A percentile compares a stretch with the other conserved stretches of the same genome.
Conservation (phyloP, 495 filamentous ascomycete genomes). For the Rostrohypoxylon terebratum region DNA sequence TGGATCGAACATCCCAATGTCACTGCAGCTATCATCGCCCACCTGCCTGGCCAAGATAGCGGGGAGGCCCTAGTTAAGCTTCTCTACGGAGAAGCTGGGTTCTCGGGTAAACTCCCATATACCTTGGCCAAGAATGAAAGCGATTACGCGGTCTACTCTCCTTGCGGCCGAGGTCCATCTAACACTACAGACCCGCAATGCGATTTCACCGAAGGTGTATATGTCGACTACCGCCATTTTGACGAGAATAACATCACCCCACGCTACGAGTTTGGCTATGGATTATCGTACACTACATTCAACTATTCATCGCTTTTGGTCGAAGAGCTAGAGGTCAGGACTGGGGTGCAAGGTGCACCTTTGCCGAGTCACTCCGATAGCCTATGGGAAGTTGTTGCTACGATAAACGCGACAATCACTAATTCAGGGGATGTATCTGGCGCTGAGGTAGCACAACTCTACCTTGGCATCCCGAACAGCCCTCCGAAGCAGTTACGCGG, state of each 20-base stretch:
- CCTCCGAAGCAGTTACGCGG: constrained; percentile 77
- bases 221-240: constrained; percentile 76
- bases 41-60: constrained; percentile 71
- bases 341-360: constrained; percentile 56
- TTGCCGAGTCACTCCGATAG: constrained; percentile 62
- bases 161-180: constrained; percentile 53
- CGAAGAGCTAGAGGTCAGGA: constrained; percentile 28
- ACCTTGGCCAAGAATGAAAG: constrained; percentile 71
- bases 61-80: constrained; percentile 68
- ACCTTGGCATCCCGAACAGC: constrained; percentile 67
- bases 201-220: constrained; percentile 71
- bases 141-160: constrained; percentile 66
- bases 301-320: constrained; percentile 61
- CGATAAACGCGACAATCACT: constrained; percentile 67
- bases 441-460: constrained; percentile 80
- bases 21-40: constrained; percentile 69
- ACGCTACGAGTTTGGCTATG: constrained; percentile 77
- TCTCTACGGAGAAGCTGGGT: constrained; percentile 69
- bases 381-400: constrained; percentile 71
- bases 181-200: constrained; percentile 64
- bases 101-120: constrained; percentile 76
- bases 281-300: constrained; percentile 76
- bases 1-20: constrained; percentile 72
- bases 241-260: constrained; percentile 71
- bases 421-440: constrained; percentile 75